Conservation (phyloP, 2,329 filamentous ascomycete species). For the Amphichorda felina region DNA sequence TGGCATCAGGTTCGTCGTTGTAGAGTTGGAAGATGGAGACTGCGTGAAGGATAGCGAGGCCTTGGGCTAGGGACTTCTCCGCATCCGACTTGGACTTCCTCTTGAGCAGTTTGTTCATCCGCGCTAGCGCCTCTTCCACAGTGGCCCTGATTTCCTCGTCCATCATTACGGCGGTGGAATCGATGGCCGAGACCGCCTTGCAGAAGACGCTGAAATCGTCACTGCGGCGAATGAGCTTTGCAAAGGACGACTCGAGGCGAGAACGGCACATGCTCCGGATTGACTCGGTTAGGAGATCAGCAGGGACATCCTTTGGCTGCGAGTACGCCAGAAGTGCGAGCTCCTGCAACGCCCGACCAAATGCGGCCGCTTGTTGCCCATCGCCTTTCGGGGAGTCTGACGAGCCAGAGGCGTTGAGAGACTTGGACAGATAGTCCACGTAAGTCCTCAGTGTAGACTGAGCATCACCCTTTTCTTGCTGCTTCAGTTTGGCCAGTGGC, state of each 20-base stretch:
- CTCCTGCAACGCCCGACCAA: constrained; percentile 33
- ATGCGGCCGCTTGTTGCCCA: constrained; percentile 10
- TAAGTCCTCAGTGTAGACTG: constrained; percentile 31
- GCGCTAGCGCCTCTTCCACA: constrained; percentile 36
- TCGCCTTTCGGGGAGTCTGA: constrained; percentile 4
- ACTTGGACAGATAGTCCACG: constrained; percentile 40
- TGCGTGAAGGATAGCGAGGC: constrained; percentile 70
- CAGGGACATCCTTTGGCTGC: constrained; percentile 25
- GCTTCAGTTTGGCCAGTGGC: constrained; percentile 20
- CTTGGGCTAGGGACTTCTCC: constrained; percentile 36
- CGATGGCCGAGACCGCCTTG: constrained; percentile 39
- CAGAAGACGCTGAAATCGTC: constrained; percentile 42
- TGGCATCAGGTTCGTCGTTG: constrained; percentile 76
- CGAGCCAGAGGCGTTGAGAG: constrained; percentile 22
- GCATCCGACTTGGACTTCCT: constrained; percentile 18
- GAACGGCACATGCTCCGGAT: constrained; percentile 41
- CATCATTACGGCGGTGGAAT: constrained; percentile 39
- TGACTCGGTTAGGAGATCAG: constrained; percentile 35
- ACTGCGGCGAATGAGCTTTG: constrained; percentile 41
- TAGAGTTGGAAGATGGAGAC: constrained; percentile 82
- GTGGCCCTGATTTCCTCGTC: constrained; percentile 41
- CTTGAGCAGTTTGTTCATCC: constrained; percentile 40
- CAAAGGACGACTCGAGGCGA: constrained; percentile 45
- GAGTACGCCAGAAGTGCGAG: constrained; percentile 45
- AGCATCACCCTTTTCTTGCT: constrained; percentile 14